Evolutionary conservation across 768 basidiomycete genomes (phyloP).

Genomic region (Termitomyces sp.): DNA sequence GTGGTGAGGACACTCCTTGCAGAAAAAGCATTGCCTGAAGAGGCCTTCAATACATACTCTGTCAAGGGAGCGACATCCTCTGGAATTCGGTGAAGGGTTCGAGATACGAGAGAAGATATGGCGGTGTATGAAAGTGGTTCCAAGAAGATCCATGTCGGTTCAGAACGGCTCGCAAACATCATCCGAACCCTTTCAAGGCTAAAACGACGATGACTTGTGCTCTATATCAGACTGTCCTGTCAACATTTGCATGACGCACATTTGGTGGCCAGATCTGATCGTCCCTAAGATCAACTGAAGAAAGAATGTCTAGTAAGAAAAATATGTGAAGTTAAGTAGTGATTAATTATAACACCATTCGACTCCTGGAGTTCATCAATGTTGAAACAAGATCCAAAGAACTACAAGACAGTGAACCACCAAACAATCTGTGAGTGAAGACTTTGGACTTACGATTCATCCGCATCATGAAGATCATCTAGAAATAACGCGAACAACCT

Average conservation of each 20-base stretch:
- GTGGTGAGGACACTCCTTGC: conserved; percentile 59
- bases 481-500: conserved; percentile 66
- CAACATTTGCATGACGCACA: conserved; percentile 26
- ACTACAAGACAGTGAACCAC: conserved; percentile 25
- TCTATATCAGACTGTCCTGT: background rate
- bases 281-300: conserved; percentile 60
- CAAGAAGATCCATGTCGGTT: conserved; percentile 62
- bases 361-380: conserved; percentile 57
- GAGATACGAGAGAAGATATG: conserved; percentile 54
- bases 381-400: conserved; percentile 63
- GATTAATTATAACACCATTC: conserved; percentile 42
- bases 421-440: background rate
- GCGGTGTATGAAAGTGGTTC: conserved; percentile 56
- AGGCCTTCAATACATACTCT: conserved; percentile 48
- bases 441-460: conserved; percentile 48
- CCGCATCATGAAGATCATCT: conserved; percentile 72
- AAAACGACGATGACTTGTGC: background rate
- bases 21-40: conserved; percentile 68
- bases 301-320: conserved; percentile 3
- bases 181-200: conserved; percentile 43
- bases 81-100: conserved; percentile 53
- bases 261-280: conserved; percentile 47
- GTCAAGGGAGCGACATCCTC: conserved; percentile 53
- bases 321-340: background rate
- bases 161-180: conserved; percentile 54